phyloP scores from a whole-genome alignment of 2,329 filamentous ascomycete species.

The Botryosphaeria dothidea region DNA sequence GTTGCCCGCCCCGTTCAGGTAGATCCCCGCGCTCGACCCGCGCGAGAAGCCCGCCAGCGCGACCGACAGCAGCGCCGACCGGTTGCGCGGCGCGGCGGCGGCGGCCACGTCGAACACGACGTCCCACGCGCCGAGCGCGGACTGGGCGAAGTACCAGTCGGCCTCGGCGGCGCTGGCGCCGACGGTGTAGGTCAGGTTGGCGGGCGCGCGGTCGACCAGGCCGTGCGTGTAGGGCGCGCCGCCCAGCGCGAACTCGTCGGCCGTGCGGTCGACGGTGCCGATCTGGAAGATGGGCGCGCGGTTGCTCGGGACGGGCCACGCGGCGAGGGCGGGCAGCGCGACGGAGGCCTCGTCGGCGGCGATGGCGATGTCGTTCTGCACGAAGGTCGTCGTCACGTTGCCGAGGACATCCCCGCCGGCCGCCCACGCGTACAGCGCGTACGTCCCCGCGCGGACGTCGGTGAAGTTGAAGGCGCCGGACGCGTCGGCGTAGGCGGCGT shows the following conservation, averaged over 20 bases:
- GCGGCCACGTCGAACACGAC: conserved; percentile 29
- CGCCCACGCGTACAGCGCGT: conserved; percentile 53
- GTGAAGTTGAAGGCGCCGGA: conserved; percentile 47
- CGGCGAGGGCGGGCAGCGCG: conserved; percentile 33
- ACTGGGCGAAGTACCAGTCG: conserved; percentile 52
- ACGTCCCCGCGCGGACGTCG: conserved; percentile 47
- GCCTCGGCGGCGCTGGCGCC: conserved; percentile 41
- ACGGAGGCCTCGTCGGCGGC: conserved; percentile 24
- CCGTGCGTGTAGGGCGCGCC: conserved; percentile 48
- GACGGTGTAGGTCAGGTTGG: conserved; percentile 48
- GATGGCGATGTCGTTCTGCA: conserved; percentile 45
- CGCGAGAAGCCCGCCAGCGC: conserved; percentile 49
- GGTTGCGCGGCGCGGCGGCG: conserved; percentile 21
- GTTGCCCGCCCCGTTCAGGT: conserved; percentile 36
- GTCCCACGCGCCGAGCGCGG: conserved; percentile 34
- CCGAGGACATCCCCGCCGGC: conserved; percentile 44
- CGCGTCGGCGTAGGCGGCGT: conserved; percentile 48
- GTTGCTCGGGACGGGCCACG: conserved; percentile 42
- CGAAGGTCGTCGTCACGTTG: conserved; percentile 49
- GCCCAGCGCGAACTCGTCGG: conserved; percentile 46
- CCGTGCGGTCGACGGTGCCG: conserved; percentile 50
- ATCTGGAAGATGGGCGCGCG: conserved; percentile 51
- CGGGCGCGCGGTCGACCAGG: conserved; percentile 46
- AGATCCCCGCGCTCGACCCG: conserved; percentile 41
- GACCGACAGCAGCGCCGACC: conserved; percentile 40